Evolutionary conservation across 768 basidiomycete genomes (phyloP).

Genomic region (Holtermannia corniformis): DNA sequence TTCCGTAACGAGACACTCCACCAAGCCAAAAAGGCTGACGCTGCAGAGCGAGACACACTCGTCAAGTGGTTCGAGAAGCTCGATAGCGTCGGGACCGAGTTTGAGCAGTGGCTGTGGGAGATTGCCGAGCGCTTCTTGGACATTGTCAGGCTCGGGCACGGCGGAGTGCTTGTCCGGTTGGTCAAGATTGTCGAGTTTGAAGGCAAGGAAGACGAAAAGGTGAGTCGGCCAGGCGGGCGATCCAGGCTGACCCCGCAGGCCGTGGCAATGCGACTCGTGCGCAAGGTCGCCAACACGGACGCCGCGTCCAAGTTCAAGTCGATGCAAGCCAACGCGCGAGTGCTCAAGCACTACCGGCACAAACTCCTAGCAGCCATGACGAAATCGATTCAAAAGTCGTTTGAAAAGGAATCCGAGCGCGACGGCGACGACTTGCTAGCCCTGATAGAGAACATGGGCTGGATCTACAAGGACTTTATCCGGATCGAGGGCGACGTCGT

Average conservation of each 20-base stretch:
- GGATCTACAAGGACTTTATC: slow-evolving; percentile 92
- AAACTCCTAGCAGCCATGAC: slow-evolving; percentile 73
- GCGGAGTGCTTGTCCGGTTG: slow-evolving; percentile 80
- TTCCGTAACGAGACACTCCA: slow-evolving; percentile 94
- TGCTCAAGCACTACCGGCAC: slow-evolving; percentile 89
- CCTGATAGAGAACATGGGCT: slow-evolving; percentile 69
- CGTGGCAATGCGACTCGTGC: slow-evolving; percentile 84
- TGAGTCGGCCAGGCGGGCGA: slow-evolving; percentile 29
- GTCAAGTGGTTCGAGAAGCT: slow-evolving; percentile 70
- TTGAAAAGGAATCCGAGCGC: slow-evolving; percentile 57
- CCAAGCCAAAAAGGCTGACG: slow-evolving; percentile 71
- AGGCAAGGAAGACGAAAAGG: slow-evolving; percentile 89
- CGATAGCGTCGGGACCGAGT: slow-evolving; percentile 65
- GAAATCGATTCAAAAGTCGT: slow-evolving; percentile 62
- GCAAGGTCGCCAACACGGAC: slow-evolving; percentile 84
- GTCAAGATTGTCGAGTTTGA: slow-evolving; percentile 91
- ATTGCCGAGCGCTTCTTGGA: slow-evolving; percentile 34
- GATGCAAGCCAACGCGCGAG: slow-evolving; percentile 81
- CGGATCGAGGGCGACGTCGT: slow-evolving; percentile 83
- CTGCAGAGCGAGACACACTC: slow-evolving; percentile 52
- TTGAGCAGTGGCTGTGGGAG: slow-evolving; percentile 73
- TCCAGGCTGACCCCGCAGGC: slow-evolving; percentile 50
- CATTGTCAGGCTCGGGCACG: slow-evolving; percentile 66
- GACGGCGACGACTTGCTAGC: slow-evolving; percentile 56
- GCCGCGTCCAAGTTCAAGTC: slow-evolving; percentile 89